phyloP scores from a whole-genome alignment of 257 asterid genomes.

The Solanum medicagineum region DNA sequence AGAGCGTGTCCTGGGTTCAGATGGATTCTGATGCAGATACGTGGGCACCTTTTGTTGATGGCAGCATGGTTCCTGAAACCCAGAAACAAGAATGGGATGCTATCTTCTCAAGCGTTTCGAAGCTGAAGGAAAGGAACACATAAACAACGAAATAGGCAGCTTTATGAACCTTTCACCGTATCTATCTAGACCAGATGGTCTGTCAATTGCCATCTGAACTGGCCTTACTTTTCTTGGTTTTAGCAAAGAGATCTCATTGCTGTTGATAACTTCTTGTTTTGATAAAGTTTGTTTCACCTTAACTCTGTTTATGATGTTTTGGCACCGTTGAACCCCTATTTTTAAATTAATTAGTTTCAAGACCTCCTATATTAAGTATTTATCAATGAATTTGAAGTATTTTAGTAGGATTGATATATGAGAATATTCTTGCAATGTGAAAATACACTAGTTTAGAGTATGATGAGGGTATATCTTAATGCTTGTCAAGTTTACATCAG shows the following conservation, averaged over 20 bases:
- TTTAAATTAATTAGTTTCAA: not conserved
- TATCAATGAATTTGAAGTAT: not conserved
- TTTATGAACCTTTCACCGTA: not conserved
- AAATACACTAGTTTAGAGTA: no score
- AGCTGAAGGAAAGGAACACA: not conserved
- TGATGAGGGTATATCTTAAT: not conserved
- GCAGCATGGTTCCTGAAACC: not conserved
- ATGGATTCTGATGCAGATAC: not conserved
- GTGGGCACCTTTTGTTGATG: not conserved
- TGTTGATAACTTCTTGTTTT: not conserved
- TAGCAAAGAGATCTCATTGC: not conserved
- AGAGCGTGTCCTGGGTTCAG: constrained; percentile 1
- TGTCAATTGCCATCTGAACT: not conserved
- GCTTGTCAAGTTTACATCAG: not conserved
- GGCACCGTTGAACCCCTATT: not conserved
- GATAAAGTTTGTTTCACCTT: not conserved
- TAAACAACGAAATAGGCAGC: not conserved
- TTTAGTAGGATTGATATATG: not conserved
- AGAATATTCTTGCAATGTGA: not conserved
- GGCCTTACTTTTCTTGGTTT: not conserved
- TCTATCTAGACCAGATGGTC: not conserved
- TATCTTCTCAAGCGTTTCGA: constrained; percentile 1
- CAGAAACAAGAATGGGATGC: constrained; percentile 3
- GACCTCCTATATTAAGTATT: not conserved
- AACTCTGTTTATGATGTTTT: not conserved